Evolutionary conservation across 768 basidiomycete species (phyloP), one percentile per base, ranked within the genome.

Genomic region (Trametes punicea): DNA sequence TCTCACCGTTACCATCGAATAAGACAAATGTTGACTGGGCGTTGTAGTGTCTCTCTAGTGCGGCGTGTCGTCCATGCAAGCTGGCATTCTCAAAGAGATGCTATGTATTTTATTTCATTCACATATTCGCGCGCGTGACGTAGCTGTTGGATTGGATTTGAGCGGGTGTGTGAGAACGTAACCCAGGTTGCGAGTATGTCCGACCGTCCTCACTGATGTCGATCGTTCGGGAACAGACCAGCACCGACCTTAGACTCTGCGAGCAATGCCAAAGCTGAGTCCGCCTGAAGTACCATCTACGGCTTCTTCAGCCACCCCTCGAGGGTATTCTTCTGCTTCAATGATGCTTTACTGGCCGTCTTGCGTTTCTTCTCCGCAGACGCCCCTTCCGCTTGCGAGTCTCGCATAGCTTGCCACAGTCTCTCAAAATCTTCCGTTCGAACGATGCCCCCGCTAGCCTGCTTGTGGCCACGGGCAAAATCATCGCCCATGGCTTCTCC

Each of bases 401-500:
- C 27, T 29, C 26, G 18, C 64, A 68, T 68, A 11, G 62, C 61
- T 6, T 52, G 54, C 67, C 67, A 68, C 52, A 68, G 48, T 31
- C 52, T 42, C 49, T 68, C 65, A 26, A 68, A 68, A 13, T 65
- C 46, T 33, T 60, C 64, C 11, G 60, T 63, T 5, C 42, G 44
- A 11, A 80, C 75, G 56, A 78, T 77, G 1, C 78, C 78, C 1
- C 78, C 78, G n/a, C 76, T 78, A 7, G 78, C 78, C 63, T 79
- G 51, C 33, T 74, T 74, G 61, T 80, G 78, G 0, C 78, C 78
- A 23, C 76, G 59, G 9, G 78, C 77, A 53, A 75, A 80, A 51
- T 78, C 71, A 2, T 72, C 70, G 21, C 78, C 77, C 41, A 78
- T 75, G 23, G 72, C 51, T 16, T 75, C 71, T 16, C 63, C 54